Percentiles rank a stretch among this genome's conserved stretches.
Evolutionary conservation across 768 basidiomycete genomes (phyloP).

Genomic region (Pisolithus orientalis): DNA sequence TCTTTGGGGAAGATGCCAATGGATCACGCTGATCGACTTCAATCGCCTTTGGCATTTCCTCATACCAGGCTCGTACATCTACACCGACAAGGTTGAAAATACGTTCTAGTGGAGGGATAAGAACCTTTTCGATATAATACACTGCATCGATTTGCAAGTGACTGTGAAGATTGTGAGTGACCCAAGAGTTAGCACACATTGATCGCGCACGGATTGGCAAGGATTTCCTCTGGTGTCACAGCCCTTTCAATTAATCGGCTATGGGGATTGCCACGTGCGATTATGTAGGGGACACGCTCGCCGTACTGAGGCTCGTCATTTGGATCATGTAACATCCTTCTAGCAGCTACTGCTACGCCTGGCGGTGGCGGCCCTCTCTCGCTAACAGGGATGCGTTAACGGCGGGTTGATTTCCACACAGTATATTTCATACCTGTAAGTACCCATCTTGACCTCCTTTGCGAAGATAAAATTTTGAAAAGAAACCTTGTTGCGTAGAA

Average conservation of each 20-base stretch:
- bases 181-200: background rate
- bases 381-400: constrained; percentile 33
- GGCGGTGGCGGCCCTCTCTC: constrained; percentile 84
- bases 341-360: constrained; percentile 83
- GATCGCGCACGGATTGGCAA: constrained; percentile 50
- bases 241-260: constrained; percentile 70
- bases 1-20: constrained; percentile 31
- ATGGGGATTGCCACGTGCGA: constrained; percentile 58
- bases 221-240: constrained; percentile 62
- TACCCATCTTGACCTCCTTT: constrained; percentile 90
- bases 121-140: constrained; percentile 83
- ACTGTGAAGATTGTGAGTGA: constrained; percentile 28
- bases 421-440: constrained; percentile 62
- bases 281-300: constrained; percentile 90
- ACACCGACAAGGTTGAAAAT: constrained; percentile 90
- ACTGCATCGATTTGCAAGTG: constrained; percentile 72
- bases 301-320: constrained; percentile 87
- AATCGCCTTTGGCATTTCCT: constrained; percentile 71
- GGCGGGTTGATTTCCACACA: background rate
- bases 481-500: constrained; percentile 73
- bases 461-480: constrained; percentile 94
- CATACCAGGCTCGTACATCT: constrained; percentile 81
- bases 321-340: constrained; percentile 65
- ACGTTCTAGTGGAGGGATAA: constrained; percentile 87
- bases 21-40: constrained; percentile 31